Conservation (phyloP, 805 yeast genomes). For the Pichia manshurica region DNA sequence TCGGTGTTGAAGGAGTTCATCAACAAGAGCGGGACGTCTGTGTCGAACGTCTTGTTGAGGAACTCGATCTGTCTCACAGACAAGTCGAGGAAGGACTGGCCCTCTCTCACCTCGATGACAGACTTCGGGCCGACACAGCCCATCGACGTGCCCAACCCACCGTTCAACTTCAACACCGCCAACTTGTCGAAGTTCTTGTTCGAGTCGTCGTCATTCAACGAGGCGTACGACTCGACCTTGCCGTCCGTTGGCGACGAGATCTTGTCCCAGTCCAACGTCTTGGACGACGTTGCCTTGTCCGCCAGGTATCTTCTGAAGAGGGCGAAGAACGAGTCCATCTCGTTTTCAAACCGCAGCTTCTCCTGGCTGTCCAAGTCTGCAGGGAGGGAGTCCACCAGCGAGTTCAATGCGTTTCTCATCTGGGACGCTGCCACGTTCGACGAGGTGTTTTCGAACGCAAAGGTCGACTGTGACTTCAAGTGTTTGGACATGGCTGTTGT, state of each 20-base stretch:
- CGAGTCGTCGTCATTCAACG: constrained; percentile 37
- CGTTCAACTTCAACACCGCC: constrained; percentile 94
- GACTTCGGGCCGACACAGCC: constrained; percentile 99
- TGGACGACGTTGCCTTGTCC: constrained; percentile 81
- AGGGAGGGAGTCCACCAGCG: constrained; percentile 74
- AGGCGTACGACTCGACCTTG: constrained; percentile 78
- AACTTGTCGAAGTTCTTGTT: constrained; percentile 60
- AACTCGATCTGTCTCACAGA: constrained; percentile 96
- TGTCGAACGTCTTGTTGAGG: constrained; percentile 80
- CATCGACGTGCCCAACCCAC: constrained; percentile 99
- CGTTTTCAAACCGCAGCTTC: constrained; percentile 66
- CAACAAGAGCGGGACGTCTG: constrained; percentile 91
- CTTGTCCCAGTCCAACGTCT: constrained; percentile 87
- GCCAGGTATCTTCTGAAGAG: constrained; percentile 86
- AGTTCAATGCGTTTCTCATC: constrained; percentile 94
- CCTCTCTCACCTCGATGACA: constrained; percentile 97
- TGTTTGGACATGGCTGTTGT: constrained; percentile 39
- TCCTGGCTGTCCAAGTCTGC: constrained; percentile 32
- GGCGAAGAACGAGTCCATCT: constrained; percentile 92
- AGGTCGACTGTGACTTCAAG: constrained; percentile 65
- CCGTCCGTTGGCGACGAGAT: constrained; percentile 85
- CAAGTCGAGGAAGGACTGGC: constrained; percentile 92
- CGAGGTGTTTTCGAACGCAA: constrained; percentile 92
- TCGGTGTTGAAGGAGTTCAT: constrained; percentile 99
- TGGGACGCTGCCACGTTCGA: constrained; percentile 95